A percentile compares a stretch with the other conserved stretches of the same genome.
phyloP scores from a whole-genome alignment of 2,329 filamentous ascomycete genomes.

The Triangularia setosa region DNA sequence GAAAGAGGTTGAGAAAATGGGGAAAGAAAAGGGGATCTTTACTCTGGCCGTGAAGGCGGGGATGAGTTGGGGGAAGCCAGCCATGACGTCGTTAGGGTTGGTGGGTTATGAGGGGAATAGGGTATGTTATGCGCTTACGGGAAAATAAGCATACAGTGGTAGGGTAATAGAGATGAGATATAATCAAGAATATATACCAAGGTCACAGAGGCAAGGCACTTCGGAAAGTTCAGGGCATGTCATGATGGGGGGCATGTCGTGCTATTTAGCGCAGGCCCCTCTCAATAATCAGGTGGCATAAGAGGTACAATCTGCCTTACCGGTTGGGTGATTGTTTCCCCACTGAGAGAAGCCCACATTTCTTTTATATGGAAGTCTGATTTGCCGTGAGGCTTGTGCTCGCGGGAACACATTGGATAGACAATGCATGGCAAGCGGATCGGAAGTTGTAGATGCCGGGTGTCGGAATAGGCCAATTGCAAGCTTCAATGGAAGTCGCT shows the following conservation, averaged over 20 bases:
- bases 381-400: background rate
- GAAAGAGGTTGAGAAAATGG: no score
- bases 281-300: background rate
- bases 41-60: constrained; percentile 39
- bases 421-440: background rate
- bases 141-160: no score
- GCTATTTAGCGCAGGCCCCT: background rate
- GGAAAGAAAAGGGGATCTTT: no score
- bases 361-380: background rate
- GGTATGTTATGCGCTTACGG: background rate
- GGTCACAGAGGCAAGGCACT: background rate
- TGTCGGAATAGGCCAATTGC: background rate
- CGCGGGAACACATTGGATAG: background rate
- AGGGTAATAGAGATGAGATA: background rate
- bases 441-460: background rate
- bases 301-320: background rate
- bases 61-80: constrained; percentile 37
- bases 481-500: background rate
- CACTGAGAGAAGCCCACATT: background rate
- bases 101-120: background rate
- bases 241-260: background rate
- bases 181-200: background rate
- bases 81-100: constrained; percentile 26
- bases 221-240: constrained; percentile 2
- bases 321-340: background rate